These are phyloP conservation scores for Pseudozyma hubeiensis DNA, from an alignment of 1,284 basidiomycete species.

Conservation along the genomic window DNA sequence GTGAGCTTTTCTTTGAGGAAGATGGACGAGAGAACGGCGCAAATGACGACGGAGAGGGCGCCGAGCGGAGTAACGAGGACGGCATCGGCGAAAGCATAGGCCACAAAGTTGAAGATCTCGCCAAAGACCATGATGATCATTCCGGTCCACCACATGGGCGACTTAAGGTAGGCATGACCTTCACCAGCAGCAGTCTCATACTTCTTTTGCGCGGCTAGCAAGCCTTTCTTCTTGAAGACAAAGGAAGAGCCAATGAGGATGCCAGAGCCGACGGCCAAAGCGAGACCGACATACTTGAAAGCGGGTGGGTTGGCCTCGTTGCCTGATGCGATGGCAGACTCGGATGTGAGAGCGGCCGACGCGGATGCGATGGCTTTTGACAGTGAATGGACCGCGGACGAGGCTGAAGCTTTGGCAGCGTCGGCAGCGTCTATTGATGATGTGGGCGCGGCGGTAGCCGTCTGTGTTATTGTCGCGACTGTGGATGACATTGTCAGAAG, in stretches of 20 bases:
- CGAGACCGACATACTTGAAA: conserved; percentile 74
- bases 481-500: conserved; percentile 31
- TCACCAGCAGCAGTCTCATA: conserved; percentile 80
- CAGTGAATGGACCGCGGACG: conserved; percentile 48
- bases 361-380: conserved; percentile 58
- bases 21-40: conserved; percentile 90
- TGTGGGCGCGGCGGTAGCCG: conserved; percentile 21
- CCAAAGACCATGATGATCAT: conserved; percentile 66
- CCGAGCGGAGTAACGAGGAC: conserved; percentile 95
- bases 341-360: conserved; percentile 55
- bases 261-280: conserved; percentile 85
- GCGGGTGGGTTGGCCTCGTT: conserved; percentile 54
- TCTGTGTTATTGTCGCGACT: conserved; percentile 27
- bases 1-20: conserved; percentile 88
- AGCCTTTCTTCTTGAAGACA: conserved; percentile 85
- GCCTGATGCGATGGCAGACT: conserved; percentile 49
- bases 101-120: conserved; percentile 70
- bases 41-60: conserved; percentile 93
- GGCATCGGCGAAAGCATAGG: conserved; percentile 89
- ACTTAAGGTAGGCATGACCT: conserved; percentile 86
- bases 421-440: conserved; percentile 28
- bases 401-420: conserved; percentile 49
- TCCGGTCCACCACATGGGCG: conserved; percentile 66
- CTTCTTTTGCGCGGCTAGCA: conserved; percentile 69
- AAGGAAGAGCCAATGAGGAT: conserved; percentile 92